A percentile compares a stretch with the other conserved stretches of the same genome.
phyloP scores from a whole-genome alignment of 495 filamentous ascomycete genomes.

The Penicillium bialowiezense region DNA sequence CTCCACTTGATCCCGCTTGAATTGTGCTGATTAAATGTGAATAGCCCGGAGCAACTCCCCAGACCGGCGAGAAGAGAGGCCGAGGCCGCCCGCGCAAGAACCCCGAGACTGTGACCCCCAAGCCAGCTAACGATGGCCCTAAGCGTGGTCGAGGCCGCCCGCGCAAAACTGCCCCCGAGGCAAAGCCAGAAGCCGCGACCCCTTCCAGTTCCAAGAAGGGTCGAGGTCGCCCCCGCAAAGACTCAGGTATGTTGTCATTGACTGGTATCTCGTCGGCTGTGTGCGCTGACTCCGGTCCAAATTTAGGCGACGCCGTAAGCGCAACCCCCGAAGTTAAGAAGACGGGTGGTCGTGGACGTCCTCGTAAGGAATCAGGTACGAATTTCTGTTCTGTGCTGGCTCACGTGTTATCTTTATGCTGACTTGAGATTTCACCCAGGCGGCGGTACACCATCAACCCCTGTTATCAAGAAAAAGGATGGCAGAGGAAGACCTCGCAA shows the following conservation, averaged over 20 bases:
- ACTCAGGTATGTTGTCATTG: conserved; percentile 14
- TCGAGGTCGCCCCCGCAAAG: conserved; percentile 30
- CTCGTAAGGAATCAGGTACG: conserved; percentile 3
- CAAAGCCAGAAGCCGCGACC: conserved; percentile 3
- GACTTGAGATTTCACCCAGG: not conserved
- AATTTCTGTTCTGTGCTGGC: not conserved
- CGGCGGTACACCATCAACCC: not conserved
- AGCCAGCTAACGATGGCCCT: conserved; percentile 24
- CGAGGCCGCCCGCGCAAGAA: conserved; percentile 41
- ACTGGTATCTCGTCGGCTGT: not conserved
- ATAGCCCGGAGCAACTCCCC: conserved; percentile 18
- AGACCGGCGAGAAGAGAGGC: conserved; percentile 34
- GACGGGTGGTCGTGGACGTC: conserved; percentile 19
- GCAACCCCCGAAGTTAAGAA: conserved; percentile 8
- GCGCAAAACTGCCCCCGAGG: conserved; percentile 15
- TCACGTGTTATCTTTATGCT: not conserved
- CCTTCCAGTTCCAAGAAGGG: conserved; percentile 14
- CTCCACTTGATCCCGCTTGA: conserved; percentile 7
- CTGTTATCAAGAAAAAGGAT: conserved; percentile 13
- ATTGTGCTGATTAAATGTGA: not conserved
- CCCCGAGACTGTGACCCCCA: conserved; percentile 21
- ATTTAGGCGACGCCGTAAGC: not conserved
- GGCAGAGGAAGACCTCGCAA: conserved; percentile 25
- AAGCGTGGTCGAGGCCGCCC: conserved; percentile 43
- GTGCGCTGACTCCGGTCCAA: not conserved